Conservation (phyloP, 2,329 filamentous ascomycete species). For the Aulographum hederae region DNA sequence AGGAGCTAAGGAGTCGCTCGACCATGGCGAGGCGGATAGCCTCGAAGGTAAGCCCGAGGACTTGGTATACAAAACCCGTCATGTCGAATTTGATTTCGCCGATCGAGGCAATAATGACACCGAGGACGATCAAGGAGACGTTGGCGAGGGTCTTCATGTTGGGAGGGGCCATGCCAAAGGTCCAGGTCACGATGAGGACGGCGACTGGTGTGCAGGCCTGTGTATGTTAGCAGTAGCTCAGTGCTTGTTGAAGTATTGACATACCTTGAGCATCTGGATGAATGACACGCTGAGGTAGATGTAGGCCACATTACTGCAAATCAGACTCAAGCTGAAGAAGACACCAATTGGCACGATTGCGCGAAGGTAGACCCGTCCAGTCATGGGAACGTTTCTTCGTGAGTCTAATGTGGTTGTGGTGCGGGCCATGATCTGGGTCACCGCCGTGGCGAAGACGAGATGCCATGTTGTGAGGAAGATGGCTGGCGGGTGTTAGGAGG, state of each 20-base stretch:
- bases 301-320: constrained; percentile 11
- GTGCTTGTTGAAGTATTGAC: not conserved
- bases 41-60: constrained; percentile 63
- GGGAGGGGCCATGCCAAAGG: constrained; percentile 64
- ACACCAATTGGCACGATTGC: constrained; percentile 11
- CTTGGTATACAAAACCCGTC: constrained; percentile 62
- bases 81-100: constrained; percentile 90
- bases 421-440: constrained; percentile 10
- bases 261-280: constrained; percentile 11
- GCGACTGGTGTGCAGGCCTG: constrained; percentile 89
- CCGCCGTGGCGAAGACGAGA: constrained; percentile 9
- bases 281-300: constrained; percentile 11
- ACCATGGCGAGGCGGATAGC: constrained; percentile 72
- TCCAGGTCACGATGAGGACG: constrained; percentile 78
- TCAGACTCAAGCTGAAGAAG: constrained; percentile 9
- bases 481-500: constrained; percentile 23
- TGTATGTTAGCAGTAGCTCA: not conserved
- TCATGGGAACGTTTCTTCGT: constrained; percentile 10
- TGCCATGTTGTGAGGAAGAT: constrained; percentile 44
- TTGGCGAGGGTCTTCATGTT: constrained; percentile 81
- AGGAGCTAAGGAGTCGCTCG: constrained; percentile 60
- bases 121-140: constrained; percentile 84
- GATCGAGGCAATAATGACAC: constrained; percentile 84
- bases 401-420: constrained; percentile 9
- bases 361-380: constrained; percentile 9